These are phyloP conservation scores for Spongospora subterranea DNA, from an alignment of 208 protist genomes.

Conservation along the genomic window DNA sequence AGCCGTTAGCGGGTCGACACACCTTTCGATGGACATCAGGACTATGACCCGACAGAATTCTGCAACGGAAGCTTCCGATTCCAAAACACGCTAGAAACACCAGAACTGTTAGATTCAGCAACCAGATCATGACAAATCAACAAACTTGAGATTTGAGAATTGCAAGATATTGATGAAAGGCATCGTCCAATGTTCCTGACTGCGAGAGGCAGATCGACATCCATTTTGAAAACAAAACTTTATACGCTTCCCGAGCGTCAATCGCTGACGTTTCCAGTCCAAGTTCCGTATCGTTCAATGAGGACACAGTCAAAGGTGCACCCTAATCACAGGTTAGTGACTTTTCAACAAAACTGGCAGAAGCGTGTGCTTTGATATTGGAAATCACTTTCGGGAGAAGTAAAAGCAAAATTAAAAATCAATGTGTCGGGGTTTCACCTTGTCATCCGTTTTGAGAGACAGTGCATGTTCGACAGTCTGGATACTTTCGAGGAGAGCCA, in stretches of 20 bases:
- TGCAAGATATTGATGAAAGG: conserved; percentile 24
- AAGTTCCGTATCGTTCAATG: not conserved
- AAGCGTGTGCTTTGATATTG: too few relatives aligned
- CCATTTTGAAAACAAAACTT: conserved; percentile 34
- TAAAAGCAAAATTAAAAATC: too few relatives aligned
- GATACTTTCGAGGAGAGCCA: not conserved
- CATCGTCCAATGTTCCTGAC: conserved; percentile 6
- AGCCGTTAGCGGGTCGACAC: not conserved
- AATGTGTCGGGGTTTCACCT: not conserved
- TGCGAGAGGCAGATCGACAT: conserved; percentile 48
- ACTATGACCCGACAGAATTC: conserved; percentile 21
- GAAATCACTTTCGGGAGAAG: too few relatives aligned
- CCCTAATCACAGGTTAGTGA: too few relatives aligned
- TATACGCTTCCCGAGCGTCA: conserved; percentile 29
- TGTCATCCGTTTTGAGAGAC: not conserved
- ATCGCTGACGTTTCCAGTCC: not conserved
- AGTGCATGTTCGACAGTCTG: not conserved
- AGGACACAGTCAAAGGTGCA: too few relatives aligned
- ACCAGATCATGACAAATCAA: too few relatives aligned
- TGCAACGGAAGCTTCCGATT: not conserved
- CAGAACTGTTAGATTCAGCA: too few relatives aligned
- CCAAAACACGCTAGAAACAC: too few relatives aligned
- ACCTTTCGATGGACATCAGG: not conserved
- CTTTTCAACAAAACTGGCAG: too few relatives aligned
- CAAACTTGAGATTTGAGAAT: conserved; percentile 23